These are phyloP conservation scores for Cicer pinnatifidum DNA, from an alignment of 306 rosid genomes.

Conservation along the genomic window DNA sequence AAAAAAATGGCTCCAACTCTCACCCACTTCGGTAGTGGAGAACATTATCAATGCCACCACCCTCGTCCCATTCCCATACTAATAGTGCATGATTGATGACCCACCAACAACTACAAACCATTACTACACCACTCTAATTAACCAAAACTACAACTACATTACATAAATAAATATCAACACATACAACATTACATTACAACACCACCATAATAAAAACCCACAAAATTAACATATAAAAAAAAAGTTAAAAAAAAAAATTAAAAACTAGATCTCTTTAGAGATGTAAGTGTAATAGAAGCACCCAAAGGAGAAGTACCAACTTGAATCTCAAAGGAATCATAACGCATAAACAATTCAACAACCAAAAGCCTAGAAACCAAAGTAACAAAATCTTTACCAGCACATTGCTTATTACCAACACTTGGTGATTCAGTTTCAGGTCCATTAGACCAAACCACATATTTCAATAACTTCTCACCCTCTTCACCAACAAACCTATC, in stretches of 20 bases:
- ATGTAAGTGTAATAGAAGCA: slow-evolving; percentile 65
- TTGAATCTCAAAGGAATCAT: slow-evolving; percentile 84
- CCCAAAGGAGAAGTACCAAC: slow-evolving; percentile 70
- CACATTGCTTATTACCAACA: slow-evolving; percentile 75
- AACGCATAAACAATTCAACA: slow-evolving; percentile 73
- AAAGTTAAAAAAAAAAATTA: slow-evolving; percentile 12
- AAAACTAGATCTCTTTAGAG: slow-evolving; percentile 79
- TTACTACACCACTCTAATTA: neutral
- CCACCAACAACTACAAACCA: neutral
- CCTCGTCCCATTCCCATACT: neutral
- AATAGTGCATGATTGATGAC: neutral
- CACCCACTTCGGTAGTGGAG: neutral
- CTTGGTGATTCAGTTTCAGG: slow-evolving; percentile 63
- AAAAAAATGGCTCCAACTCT: neutral
- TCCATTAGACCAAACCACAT: slow-evolving; percentile 94
- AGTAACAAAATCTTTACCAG: slow-evolving; percentile 74
- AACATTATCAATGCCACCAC: neutral
- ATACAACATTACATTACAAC: neutral
- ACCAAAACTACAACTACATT: neutral
- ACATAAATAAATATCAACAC: neutral
- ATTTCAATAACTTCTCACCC: slow-evolving; percentile 72
- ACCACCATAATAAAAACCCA: neutral
- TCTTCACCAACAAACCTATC: slow-evolving; percentile 82
- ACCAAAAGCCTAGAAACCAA: slow-evolving; percentile 66
- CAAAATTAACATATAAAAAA: neutral